These are phyloP conservation scores for Triticum timopheevii DNA, from an alignment of 176 grass and related monocot species.

Conservation along the genomic window DNA sequence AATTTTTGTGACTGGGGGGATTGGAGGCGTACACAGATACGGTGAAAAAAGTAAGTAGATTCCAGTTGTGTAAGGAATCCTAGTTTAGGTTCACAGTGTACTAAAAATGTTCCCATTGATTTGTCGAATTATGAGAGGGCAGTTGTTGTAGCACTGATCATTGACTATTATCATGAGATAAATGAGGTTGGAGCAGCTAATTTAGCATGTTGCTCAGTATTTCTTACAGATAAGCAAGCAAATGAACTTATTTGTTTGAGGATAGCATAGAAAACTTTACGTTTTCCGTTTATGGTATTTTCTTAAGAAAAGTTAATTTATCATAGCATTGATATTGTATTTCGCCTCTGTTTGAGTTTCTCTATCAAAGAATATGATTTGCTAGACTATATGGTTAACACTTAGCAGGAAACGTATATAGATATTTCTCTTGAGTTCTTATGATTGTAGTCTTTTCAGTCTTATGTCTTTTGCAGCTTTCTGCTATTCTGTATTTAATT, in stretches of 20 bases:
- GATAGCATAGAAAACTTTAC: neutral
- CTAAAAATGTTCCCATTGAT: neutral
- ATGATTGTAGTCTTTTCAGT: neutral
- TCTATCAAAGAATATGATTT: neutral
- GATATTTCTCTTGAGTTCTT: neutral
- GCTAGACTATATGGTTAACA: neutral
- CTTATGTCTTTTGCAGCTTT: neutral
- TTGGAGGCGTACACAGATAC: constrained; percentile 88
- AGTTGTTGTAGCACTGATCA: neutral
- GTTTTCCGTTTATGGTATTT: neutral
- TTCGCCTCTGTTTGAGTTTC: neutral
- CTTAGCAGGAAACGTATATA: neutral
- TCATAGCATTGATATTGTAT: neutral
- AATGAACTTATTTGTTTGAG: neutral
- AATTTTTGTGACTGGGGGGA: constrained; percentile 83
- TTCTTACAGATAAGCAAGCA: neutral
- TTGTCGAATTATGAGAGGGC: neutral
- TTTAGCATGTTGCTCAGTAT: neutral
- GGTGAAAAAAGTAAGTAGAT: constrained; percentile 82
- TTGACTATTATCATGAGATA: neutral
- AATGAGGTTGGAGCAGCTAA: neutral
- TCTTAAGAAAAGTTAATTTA: neutral
- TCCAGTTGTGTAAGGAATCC: neutral
- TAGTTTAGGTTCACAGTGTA: neutral
- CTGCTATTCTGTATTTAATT: neutral